These are phyloP conservation scores for Pelagomonas calceolata DNA, from an alignment of 108 stramenopile genomes.

Conservation along the genomic window DNA sequence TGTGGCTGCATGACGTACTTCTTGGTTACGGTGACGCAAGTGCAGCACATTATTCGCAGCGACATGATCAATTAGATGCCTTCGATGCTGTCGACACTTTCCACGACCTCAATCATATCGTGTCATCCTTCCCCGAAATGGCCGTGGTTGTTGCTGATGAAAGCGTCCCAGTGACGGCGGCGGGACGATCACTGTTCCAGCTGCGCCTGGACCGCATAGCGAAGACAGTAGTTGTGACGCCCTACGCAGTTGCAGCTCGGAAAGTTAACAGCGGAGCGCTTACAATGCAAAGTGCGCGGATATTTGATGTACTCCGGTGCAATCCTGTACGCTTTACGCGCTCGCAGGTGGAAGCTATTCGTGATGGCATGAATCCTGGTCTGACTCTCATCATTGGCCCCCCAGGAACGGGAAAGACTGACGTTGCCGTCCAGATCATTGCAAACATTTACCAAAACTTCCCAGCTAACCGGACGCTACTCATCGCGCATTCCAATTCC, in stretches of 20 bases:
- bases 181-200: conserved; percentile 9
- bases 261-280: conserved; percentile 20
- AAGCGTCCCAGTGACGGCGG: conserved; percentile 1
- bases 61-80: conserved; percentile 24
- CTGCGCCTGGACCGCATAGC: background rate
- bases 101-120: conserved; percentile 55
- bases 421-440: conserved; percentile 92
- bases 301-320: no score
- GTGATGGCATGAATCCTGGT: conserved; percentile 80
- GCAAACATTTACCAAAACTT: conserved; percentile 81
- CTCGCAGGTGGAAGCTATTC: conserved; percentile 83
- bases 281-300: no score
- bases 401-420: conserved; percentile 86
- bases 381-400: conserved; percentile 90
- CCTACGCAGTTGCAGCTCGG: background rate
- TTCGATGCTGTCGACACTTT: conserved; percentile 86
- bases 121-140: conserved; percentile 52
- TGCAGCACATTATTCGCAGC: conserved; percentile 48
- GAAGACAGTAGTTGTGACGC: background rate
- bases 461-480: conserved; percentile 79
- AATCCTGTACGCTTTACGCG: conserved; percentile 89
- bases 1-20: conserved; percentile 75
- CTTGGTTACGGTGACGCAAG: conserved; percentile 76
- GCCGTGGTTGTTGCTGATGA: conserved; percentile 35
- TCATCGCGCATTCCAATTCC: conserved; percentile 96